Base-by-base conservation (phyloP, 2,329 filamentous ascomycete species). In the Cytospora leucostoma region DNA sequence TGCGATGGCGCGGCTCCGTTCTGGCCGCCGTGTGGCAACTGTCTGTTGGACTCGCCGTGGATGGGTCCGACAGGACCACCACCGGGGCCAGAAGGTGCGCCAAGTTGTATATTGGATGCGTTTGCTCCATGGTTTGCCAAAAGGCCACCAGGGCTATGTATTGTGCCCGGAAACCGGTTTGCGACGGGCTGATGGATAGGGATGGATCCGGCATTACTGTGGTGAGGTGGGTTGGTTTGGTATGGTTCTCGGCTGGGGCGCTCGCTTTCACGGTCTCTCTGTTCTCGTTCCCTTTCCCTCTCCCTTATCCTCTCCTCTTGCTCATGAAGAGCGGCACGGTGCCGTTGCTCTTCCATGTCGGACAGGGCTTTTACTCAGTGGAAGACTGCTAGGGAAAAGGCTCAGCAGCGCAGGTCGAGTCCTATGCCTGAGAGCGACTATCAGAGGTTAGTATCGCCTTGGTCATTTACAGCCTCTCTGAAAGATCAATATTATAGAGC, bases 111-210 rank as follows among this genome's bases (percentile, higher is more conserved):
- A 44, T 82, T 75, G 34, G 84, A 80, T 44, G 81, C 78, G 38
- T 84, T 83, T 38, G 84, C 82, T 59, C 88, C 87, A 69, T 92
- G 87, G 68, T 88, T 92, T 10, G 89, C 86, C 47, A 98, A 85
- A 40, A 98, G 83, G 10, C 94, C 94, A 68, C 95, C 94, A 1
- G 94, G 94, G 53, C 93, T 96, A 74, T 97, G 94, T 62, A 97
- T 96, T 59, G 92, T 90, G 67, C 88, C 90, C 63, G 89, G 79
- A 67, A 92, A 81, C 76, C 93, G 82, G 73, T 93, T 87, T 66
- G 94, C 94, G 64, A 97, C 93, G 6, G 94, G 94, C 75, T 98
- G 94, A 76, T 98, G 94, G 70, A 98, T 89, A 61, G 93, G 92
- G 61, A 97, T 91, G 3, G 93, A 92, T 63, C 90, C 92, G 47